Percentiles rank a stretch among this genome's conserved stretches.
Conservation (phyloP, 305 asterid species). For the Fraxinus latifolia region DNA sequence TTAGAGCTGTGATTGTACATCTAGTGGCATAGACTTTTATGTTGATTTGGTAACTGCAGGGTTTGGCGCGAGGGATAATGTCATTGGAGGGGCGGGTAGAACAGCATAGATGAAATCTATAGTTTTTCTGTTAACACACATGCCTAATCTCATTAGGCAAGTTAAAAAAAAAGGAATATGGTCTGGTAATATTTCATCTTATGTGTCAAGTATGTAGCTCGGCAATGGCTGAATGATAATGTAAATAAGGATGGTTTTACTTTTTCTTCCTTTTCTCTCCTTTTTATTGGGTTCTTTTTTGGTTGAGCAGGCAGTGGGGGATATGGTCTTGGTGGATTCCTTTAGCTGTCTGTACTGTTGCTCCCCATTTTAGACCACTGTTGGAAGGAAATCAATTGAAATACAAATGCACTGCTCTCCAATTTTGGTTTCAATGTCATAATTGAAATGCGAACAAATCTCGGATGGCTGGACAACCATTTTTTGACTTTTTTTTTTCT, state of each 20-base stretch:
- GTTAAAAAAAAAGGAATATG: neutral
- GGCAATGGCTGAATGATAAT: neutral
- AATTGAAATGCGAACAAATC: neutral
- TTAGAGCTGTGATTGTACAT: neutral
- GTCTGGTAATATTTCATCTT: neutral
- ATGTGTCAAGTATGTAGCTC: neutral
- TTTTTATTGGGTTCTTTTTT: neutral
- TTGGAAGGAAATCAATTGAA: neutral
- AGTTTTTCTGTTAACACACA: neutral
- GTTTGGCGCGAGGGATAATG: neutral
- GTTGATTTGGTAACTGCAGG: neutral
- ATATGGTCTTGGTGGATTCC: neutral
- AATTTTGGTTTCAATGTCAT: neutral
- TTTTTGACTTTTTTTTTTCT: neutral
- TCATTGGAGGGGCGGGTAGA: neutral
- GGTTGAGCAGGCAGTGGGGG: neutral
- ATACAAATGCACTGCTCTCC: neutral
- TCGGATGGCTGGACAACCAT: too few relatives aligned
- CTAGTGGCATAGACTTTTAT: neutral
- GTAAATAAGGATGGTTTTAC: neutral
- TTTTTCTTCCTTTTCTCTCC: neutral
- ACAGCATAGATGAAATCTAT: neutral
- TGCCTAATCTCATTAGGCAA: neutral
- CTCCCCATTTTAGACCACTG: neutral
- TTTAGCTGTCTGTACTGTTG: neutral